These are phyloP conservation scores for Lyophyllum decastes DNA, from an alignment of 768 basidiomycete species.

Conservation along the genomic window DNA sequence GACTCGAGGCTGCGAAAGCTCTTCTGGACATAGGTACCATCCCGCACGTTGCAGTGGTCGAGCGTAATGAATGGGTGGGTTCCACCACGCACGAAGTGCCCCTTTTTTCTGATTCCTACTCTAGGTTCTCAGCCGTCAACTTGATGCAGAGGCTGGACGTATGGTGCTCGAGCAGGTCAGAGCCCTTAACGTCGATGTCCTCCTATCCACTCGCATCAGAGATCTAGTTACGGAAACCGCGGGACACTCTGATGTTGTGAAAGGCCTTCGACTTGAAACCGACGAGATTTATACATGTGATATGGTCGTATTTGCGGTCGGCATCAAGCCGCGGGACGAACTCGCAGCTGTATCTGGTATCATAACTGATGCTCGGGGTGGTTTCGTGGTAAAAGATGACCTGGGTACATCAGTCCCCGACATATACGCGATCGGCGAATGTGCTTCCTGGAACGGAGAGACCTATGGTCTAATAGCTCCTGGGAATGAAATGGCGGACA, in stretches of 20 bases:
- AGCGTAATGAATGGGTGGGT: slow-evolving; percentile 18
- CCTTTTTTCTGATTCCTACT: neutral
- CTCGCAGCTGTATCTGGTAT: slow-evolving; percentile 58
- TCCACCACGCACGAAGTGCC: neutral
- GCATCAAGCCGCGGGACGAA: slow-evolving; percentile 72
- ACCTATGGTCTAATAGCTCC: slow-evolving; percentile 78
- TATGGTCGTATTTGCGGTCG: slow-evolving; percentile 68
- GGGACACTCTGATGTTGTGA: neutral
- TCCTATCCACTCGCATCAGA: neutral
- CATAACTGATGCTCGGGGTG: slow-evolving; percentile 47
- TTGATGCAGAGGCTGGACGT: slow-evolving; percentile 29
- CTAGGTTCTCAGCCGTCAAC: slow-evolving; percentile 18
- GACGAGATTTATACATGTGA: slow-evolving; percentile 33
- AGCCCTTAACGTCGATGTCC: slow-evolving; percentile 18
- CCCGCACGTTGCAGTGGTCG: slow-evolving; percentile 9
- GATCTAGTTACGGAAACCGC: neutral
- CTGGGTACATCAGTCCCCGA: slow-evolving; percentile 58
- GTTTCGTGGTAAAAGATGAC: slow-evolving; percentile 58
- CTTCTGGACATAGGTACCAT: slow-evolving; percentile 21
- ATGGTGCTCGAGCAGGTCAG: slow-evolving; percentile 22
- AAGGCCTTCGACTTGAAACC: neutral
- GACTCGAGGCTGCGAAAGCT: slow-evolving; percentile 66
- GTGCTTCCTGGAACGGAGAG: slow-evolving; percentile 66
- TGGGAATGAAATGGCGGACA: slow-evolving; percentile 77
- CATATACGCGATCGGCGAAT: slow-evolving; percentile 78